These are phyloP conservation scores for Penicillium longicatenatum DNA, from an alignment of 495 filamentous ascomycete species.

Conservation along the genomic window DNA sequence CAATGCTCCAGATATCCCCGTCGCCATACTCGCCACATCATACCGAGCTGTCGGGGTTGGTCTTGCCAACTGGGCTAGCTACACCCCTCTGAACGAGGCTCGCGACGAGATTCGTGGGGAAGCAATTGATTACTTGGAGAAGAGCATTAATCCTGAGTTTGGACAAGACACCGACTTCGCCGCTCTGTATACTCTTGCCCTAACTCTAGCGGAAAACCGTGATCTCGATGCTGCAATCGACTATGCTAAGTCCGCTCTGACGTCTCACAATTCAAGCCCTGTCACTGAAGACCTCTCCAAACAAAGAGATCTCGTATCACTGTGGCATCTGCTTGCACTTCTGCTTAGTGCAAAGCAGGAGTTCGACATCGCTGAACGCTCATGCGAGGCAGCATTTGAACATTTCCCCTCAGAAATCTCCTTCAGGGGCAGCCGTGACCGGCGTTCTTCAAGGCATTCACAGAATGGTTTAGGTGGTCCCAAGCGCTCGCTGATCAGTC, in stretches of 20 bases:
- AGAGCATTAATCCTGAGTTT: conserved; percentile 64
- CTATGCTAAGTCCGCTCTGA: conserved; percentile 65
- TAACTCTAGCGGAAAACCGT: conserved; percentile 77
- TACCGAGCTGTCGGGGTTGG: conserved; percentile 82
- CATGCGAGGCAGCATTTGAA: conserved; percentile 88
- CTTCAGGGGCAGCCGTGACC: conserved; percentile 51
- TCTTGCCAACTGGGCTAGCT: conserved; percentile 80
- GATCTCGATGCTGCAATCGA: conserved; percentile 77
- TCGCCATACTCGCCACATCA: conserved; percentile 60
- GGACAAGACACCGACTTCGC: conserved; percentile 64
- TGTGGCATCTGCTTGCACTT: conserved; percentile 85
- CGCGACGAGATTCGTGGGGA: conserved; percentile 69
- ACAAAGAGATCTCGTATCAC: conserved; percentile 44
- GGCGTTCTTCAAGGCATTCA: conserved; percentile 33
- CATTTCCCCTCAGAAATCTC: conserved; percentile 66
- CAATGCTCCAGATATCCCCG: conserved; percentile 44
- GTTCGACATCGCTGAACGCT: conserved; percentile 72
- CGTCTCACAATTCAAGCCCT: conserved; percentile 33
- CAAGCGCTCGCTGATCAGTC: conserved; percentile 61
- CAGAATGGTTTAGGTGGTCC: conserved; percentile 15
- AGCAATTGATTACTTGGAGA: conserved; percentile 72
- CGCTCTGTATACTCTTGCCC: conserved; percentile 75
- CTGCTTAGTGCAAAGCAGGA: conserved; percentile 85
- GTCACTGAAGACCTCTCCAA: conserved; percentile 32
- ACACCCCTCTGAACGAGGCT: conserved; percentile 70